Evolutionary conservation across 345 rosid genomes (phyloP).

Genomic region (Gossypium turneri): DNA sequence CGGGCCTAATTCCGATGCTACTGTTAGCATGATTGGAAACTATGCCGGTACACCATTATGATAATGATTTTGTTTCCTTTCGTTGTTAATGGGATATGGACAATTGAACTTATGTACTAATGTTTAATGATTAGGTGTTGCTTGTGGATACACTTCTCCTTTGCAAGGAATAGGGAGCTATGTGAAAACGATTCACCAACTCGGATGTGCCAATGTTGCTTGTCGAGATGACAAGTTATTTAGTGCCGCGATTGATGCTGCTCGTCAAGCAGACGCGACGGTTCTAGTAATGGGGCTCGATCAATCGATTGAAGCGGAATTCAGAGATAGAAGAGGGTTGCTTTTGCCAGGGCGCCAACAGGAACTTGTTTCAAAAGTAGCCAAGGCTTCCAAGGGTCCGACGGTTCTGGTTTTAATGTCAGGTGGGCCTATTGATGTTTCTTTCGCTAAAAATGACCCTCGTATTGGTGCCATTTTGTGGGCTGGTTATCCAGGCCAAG

Average conservation of each 20-base stretch:
- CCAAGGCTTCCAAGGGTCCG: constrained; percentile 67
- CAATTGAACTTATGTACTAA: background rate
- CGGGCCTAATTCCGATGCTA: constrained; percentile 77
- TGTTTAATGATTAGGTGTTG: constrained; percentile 36
- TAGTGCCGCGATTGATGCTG: constrained; percentile 44
- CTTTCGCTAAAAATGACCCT: constrained; percentile 55
- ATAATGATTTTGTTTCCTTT: background rate
- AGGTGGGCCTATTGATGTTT: constrained; percentile 82
- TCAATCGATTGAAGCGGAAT: constrained; percentile 83
- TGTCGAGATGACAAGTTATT: constrained; percentile 52
- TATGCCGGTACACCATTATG: constrained; percentile 55
- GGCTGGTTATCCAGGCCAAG: constrained; percentile 97
- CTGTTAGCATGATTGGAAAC: constrained; percentile 89
- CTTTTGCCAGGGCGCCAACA: constrained; percentile 80
- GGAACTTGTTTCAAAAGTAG: constrained; percentile 55
- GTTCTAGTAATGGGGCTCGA: constrained; percentile 86
- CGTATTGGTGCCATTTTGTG: constrained; percentile 59
- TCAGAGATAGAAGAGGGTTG: constrained; percentile 57
- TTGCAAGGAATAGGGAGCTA: constrained; percentile 63
- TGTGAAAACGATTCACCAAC: constrained; percentile 40
- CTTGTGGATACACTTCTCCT: constrained; percentile 73
- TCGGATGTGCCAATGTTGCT: constrained; percentile 61
- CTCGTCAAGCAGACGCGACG: constrained; percentile 58
- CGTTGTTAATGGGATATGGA: background rate
- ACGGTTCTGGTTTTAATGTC: constrained; percentile 60